Base-by-base conservation (phyloP, 2,329 filamentous ascomycete species). In the Tolypocladium amazonense region DNA sequence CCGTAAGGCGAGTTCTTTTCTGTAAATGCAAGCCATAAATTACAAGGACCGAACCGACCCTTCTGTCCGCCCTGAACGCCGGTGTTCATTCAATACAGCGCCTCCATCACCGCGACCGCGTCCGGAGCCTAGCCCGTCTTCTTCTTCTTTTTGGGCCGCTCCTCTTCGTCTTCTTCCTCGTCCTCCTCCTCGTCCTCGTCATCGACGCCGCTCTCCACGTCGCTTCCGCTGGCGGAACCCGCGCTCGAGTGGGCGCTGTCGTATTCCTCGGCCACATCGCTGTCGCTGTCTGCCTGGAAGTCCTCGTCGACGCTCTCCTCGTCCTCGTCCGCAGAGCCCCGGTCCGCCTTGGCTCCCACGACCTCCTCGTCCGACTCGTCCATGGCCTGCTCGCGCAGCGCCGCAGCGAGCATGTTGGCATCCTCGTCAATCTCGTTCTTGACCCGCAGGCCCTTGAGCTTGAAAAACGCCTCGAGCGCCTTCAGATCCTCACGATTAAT, bases 341-440 rank as follows among this genome's bases (percentile, higher is more conserved):
- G 87, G 72, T 94, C 90, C 2, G 87, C 84, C 64, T 84, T 83
- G 62, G 75, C 83, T 35, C 80, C 85, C 9, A 87, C 88, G 50
- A 89, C 88, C 64, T 92, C 89, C 62, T 95, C 92, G 65, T 96
- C 92, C 33, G 89, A 93, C 64, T 86, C 88, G 67, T 86, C 88
- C 75, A 95, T 88, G 69, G 86, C 90, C 64, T 94, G 88, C 66
- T 95, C 88, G 62, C 91, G 84, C 62, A 97, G 83, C 27, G 91
- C 92, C 14, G 90, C 89, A 38, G 90, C 89, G 61, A 97, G 83
- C 60, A 84, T 66, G 72, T 89, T 87, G 72, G 90, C 89, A 67
- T 99, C 94, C 72, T 97, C 94, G 63, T 95, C 88, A 79, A 99
- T 97, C 77, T 99, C 94, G 73, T 99, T 99, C 86, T 97, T 97